Conservation (phyloP, 805 yeast species). For the Wickerhamomyces strasburgensis region DNA sequence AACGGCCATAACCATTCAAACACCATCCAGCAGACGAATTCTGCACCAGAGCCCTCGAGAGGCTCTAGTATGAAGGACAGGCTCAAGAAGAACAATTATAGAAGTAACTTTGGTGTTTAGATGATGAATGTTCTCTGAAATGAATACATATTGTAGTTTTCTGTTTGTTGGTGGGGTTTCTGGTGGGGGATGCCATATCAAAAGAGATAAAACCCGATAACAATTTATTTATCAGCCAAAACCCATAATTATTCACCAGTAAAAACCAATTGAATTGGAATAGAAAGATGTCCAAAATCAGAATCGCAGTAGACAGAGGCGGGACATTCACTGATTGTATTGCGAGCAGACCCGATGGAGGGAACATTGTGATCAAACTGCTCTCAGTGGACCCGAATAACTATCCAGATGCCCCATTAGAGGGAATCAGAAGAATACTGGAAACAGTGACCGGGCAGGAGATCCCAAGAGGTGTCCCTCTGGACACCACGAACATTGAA, state of each 20-base stretch:
- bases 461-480: slow-evolving; percentile 55
- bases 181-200: background rate
- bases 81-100: slow-evolving; percentile 22
- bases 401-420: slow-evolving; percentile 87
- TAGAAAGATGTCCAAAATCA: slow-evolving; percentile 14
- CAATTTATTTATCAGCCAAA: background rate
- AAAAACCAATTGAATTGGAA: background rate
- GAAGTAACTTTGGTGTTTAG: slow-evolving; percentile 18
- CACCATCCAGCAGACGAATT: slow-evolving; percentile 2
- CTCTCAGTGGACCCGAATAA: slow-evolving; percentile 86
- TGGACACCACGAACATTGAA: slow-evolving; percentile 60
- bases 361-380: slow-evolving; percentile 70
- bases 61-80: slow-evolving; percentile 20
- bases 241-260: no score
- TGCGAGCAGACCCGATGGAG: slow-evolving; percentile 42
- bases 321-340: slow-evolving; percentile 81
- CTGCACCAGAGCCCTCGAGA: background rate
- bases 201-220: background rate
- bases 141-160: no score
- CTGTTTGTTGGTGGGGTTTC: no score
- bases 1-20: slow-evolving; percentile 2
- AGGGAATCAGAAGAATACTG: slow-evolving; percentile 78
- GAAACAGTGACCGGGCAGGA: slow-evolving; percentile 49
- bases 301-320: slow-evolving; percentile 59
- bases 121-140: no score